These are phyloP conservation scores for Tremella mesenterica DNA, from an alignment of 768 basidiomycete species.

Conservation along the genomic window DNA sequence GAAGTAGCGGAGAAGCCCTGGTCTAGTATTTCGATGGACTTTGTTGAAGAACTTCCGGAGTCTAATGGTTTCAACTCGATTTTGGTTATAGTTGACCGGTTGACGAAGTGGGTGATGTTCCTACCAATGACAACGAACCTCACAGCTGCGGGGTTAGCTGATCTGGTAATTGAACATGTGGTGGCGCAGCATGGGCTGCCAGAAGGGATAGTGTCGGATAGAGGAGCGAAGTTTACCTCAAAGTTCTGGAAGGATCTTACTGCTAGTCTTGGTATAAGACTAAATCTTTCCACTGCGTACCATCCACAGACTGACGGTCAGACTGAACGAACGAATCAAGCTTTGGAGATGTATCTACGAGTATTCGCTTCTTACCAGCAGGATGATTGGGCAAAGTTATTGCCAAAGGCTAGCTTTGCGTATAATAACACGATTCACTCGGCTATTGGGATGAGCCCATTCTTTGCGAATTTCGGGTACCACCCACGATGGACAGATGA, in stretches of 20 bases:
- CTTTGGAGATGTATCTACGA: conserved; percentile 4
- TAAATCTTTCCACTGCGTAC: conserved; percentile 47
- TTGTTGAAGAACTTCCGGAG: conserved; percentile 43
- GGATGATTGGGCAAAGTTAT: neutral
- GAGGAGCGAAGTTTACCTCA: too few species aligned
- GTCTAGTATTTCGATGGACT: conserved; percentile 46
- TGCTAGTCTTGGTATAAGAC: too few species aligned
- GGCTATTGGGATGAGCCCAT: neutral
- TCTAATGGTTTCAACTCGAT: conserved; percentile 44
- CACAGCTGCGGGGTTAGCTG: neutral
- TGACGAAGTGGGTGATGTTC: conserved; percentile 49
- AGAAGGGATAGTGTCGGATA: too few species aligned
- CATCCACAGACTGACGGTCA: conserved; percentile 40
- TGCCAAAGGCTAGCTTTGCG: neutral
- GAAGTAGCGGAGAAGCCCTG: conserved; percentile 40
- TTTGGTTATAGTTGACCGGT: conserved; percentile 46
- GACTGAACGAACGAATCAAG: neutral
- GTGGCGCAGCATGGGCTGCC: neutral
- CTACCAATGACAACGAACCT: conserved; percentile 42
- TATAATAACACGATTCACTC: neutral
- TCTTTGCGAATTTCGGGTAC: neutral
- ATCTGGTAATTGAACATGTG: neutral
- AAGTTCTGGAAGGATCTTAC: too few species aligned
- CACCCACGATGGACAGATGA: neutral
- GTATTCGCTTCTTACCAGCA: neutral